Conservation (phyloP, 148 eudicot species). For the Cornus kousa region DNA sequence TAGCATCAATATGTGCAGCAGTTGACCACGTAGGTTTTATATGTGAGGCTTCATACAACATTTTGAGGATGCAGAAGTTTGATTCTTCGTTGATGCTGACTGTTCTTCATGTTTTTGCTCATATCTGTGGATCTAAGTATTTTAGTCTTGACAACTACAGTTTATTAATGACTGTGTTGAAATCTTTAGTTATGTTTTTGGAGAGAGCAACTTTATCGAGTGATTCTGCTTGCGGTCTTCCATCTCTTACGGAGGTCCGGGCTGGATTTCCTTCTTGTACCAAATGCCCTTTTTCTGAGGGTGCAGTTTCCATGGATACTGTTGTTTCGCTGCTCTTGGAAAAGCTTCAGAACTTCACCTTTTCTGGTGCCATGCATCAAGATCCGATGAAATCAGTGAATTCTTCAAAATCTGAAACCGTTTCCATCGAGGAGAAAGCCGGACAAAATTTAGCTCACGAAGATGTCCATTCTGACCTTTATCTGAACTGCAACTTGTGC, state of each 20-base stretch:
- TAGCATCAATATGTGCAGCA: conserved; percentile 65
- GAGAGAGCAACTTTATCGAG: conserved; percentile 33
- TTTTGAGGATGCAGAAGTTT: conserved; percentile 30
- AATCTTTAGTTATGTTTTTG: conserved; percentile 44
- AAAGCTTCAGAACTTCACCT: conserved; percentile 36
- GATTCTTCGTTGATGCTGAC: conserved; percentile 31
- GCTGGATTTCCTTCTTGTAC: conserved; percentile 43
- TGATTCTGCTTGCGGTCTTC: conserved; percentile 17
- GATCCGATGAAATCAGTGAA: conserved; percentile 17
- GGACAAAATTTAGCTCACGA: not conserved
- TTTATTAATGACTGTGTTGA: conserved; percentile 46
- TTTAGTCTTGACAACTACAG: conserved; percentile 29
- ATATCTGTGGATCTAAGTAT: conserved; percentile 41
- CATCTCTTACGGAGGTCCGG: conserved; percentile 10
- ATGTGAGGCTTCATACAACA: conserved; percentile 60
- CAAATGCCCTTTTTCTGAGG: conserved; percentile 63
- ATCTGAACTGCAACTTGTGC: not conserved
- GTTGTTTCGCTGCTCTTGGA: conserved; percentile 45
- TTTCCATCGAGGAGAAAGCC: conserved; percentile 1
- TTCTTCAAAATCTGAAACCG: conserved; percentile 8
- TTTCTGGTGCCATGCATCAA: conserved; percentile 2
- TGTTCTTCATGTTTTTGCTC: conserved; percentile 7
- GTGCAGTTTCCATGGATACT: conserved; percentile 45
- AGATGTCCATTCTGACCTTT: not conserved
- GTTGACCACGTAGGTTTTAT: conserved; percentile 46